A percentile compares a stretch with the other conserved stretches of the same genome.
Conservation (phyloP, 1,284 basidiomycete species). For the Irpex sp. region DNA sequence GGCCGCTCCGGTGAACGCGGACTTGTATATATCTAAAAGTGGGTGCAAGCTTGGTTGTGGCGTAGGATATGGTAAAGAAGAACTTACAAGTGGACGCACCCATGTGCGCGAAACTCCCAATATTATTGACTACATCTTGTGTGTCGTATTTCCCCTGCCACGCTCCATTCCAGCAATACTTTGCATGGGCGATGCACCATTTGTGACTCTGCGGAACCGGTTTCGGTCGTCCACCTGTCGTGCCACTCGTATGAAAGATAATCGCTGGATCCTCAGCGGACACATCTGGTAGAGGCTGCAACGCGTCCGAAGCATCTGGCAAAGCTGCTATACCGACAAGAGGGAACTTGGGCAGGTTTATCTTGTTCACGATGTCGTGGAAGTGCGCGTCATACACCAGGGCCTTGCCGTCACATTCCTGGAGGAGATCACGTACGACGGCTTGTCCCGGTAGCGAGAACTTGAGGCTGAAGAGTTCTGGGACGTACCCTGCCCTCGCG, state of each 20-base stretch:
- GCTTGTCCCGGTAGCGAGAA: slow-evolving; percentile 11
- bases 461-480: slow-evolving; percentile 24
- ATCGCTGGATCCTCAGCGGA: slow-evolving; percentile 22
- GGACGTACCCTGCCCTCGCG: slow-evolving; percentile 25
- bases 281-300: slow-evolving; percentile 12
- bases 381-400: slow-evolving; percentile 22
- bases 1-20: slow-evolving; percentile 24
- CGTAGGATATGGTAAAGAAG: too few relatives aligned
- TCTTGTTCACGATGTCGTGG: neutral
- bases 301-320: neutral
- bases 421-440: slow-evolving; percentile 18
- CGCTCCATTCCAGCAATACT: slow-evolving; percentile 13
- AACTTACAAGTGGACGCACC: slow-evolving; percentile 26
- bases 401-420: slow-evolving; percentile 16
- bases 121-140: slow-evolving; percentile 21
- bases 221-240: slow-evolving; percentile 29
- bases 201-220: slow-evolving; percentile 25
- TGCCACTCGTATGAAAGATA: slow-evolving; percentile 31
- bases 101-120: slow-evolving; percentile 21
- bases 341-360: slow-evolving; percentile 9
- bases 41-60: too few relatives aligned
- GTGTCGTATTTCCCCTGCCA: slow-evolving; percentile 20
- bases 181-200: slow-evolving; percentile 23
- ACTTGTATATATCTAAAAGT: slow-evolving; percentile 22
- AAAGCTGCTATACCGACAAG: slow-evolving; percentile 9